Conservation (phyloP, 352 stramenopile species). For the Halophytophthora batemanensis region DNA sequence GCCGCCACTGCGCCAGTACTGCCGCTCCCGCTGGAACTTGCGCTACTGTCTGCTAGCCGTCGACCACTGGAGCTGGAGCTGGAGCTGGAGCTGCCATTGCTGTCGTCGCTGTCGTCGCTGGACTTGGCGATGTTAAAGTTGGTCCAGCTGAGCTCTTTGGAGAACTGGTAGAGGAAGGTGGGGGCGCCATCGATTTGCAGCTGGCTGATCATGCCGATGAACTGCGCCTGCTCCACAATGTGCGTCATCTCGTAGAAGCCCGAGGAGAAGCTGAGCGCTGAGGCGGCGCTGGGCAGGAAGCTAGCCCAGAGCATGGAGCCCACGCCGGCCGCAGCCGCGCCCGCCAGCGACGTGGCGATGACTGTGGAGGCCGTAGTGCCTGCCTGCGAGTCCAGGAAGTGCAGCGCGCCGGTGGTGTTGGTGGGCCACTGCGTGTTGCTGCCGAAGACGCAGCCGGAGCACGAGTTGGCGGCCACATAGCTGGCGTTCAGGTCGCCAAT, state of each 20-base stretch:
- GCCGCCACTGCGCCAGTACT: conserved; percentile 18
- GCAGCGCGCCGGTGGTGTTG: conserved; percentile 53
- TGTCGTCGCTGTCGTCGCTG: conserved; percentile 19
- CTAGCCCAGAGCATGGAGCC: conserved; percentile 80
- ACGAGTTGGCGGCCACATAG: conserved; percentile 59
- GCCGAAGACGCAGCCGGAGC: conserved; percentile 81
- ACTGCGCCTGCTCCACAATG: conserved; percentile 85
- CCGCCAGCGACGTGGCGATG: conserved; percentile 66
- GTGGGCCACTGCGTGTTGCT: conserved; percentile 83
- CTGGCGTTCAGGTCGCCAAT: conserved; percentile 48
- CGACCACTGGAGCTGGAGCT: background rate
- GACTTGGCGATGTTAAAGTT: conserved; percentile 83
- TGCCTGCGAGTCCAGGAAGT: conserved; percentile 75
- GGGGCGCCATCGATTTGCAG: conserved; percentile 68
- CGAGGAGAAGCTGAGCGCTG: conserved; percentile 54
- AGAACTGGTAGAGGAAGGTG: conserved; percentile 79
- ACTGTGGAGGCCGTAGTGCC: conserved; percentile 59
- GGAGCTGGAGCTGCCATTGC: conserved; percentile 3
- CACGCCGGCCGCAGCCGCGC: conserved; percentile 38
- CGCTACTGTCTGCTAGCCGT: conserved; percentile 4
- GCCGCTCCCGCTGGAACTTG: conserved; percentile 11
- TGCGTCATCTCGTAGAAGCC: conserved; percentile 86
- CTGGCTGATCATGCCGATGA: conserved; percentile 83
- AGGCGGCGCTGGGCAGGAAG: conserved; percentile 54
- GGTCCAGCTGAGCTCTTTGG: conserved; percentile 79